These are phyloP conservation scores for Alternaria sp. DNA, from an alignment of 2,329 filamentous ascomycete genomes.

Conservation along the genomic window DNA sequence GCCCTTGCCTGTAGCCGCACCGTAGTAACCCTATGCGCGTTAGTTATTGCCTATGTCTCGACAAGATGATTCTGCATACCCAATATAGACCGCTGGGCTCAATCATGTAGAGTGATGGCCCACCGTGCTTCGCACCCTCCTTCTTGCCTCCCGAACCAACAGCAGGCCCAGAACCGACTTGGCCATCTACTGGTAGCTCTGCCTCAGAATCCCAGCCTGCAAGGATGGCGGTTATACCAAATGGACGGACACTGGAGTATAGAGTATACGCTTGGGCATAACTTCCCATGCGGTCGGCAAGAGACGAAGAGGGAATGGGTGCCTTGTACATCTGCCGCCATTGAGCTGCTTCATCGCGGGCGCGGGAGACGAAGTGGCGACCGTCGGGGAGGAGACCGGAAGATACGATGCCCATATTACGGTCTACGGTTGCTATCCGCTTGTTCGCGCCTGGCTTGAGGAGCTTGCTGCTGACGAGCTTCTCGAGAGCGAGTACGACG, in stretches of 20 bases:
- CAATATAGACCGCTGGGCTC: slow-evolving; percentile 97
- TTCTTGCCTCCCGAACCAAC: slow-evolving; percentile 86
- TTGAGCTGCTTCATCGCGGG: slow-evolving; percentile 88
- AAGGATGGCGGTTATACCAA: slow-evolving; percentile 94
- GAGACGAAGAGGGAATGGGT: slow-evolving; percentile 86
- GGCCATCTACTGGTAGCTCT: slow-evolving; percentile 85
- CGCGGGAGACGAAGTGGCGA: slow-evolving; percentile 91
- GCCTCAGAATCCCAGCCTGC: slow-evolving; percentile 92
- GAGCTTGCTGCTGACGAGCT: slow-evolving; percentile 94
- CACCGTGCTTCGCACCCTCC: slow-evolving; percentile 78
- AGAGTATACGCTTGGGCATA: slow-evolving; percentile 98
- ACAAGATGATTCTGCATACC: slow-evolving; percentile 57
- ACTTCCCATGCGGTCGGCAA: slow-evolving; percentile 91
- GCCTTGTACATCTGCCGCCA: slow-evolving; percentile 96
- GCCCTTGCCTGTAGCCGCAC: slow-evolving; percentile 95
- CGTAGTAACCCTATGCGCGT: slow-evolving; percentile 82
- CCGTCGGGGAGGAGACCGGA: slow-evolving; percentile 95
- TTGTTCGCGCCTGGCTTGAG: slow-evolving; percentile 96
- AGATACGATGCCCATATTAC: slow-evolving; percentile 91
- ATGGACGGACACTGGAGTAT: slow-evolving; percentile 95
- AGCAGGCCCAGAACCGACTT: slow-evolving; percentile 83
- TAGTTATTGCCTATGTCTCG: slow-evolving; percentile 5
- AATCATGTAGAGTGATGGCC: slow-evolving; percentile 97
- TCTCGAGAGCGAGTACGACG: slow-evolving; percentile 94
- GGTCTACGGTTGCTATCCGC: slow-evolving; percentile 93